Evolutionary conservation across 2,329 filamentous ascomycete species (phyloP).

Genomic region (Sclerotinia borealis): DNA sequence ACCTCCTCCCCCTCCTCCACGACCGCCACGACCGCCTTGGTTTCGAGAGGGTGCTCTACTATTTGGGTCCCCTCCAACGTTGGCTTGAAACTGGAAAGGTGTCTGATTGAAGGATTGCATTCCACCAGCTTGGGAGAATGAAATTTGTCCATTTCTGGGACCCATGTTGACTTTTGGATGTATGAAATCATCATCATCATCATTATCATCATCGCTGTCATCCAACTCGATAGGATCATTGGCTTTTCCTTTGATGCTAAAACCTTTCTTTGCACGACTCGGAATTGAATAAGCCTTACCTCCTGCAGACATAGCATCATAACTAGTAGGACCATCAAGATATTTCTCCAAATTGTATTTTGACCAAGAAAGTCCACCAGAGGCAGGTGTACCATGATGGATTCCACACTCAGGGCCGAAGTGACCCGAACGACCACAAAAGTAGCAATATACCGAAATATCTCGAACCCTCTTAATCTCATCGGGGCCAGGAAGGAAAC

Average conservation of each 20-base stretch:
- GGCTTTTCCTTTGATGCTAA: conserved; percentile 31
- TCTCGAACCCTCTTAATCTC: conserved; percentile 43
- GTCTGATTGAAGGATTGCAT: background rate
- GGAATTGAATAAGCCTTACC: conserved; percentile 27
- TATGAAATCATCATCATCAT: conserved; percentile 23
- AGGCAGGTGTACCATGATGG: conserved; percentile 15
- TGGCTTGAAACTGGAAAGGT: conserved; percentile 5
- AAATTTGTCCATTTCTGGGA: background rate
- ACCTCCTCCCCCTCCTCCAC: background rate
- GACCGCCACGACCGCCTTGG: background rate
- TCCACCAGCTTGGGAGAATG: conserved; percentile 6
- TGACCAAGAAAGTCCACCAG: conserved; percentile 47
- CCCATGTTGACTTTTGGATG: conserved; percentile 21
- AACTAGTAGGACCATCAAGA: conserved; percentile 40
- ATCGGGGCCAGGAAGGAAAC: conserved; percentile 40
- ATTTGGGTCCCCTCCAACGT: background rate
- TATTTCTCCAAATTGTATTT: conserved; percentile 44
- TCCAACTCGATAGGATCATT: conserved; percentile 29
- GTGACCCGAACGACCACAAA: conserved; percentile 49
- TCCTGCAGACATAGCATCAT: conserved; percentile 24
- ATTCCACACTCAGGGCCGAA: conserved; percentile 50
- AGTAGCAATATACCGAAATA: conserved; percentile 49
- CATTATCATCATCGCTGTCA: conserved; percentile 26
- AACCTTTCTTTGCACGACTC: conserved; percentile 17
- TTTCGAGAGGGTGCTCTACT: background rate